Conservation (phyloP, 352 stramenopile species). For the Globisporangium apiculatum region DNA sequence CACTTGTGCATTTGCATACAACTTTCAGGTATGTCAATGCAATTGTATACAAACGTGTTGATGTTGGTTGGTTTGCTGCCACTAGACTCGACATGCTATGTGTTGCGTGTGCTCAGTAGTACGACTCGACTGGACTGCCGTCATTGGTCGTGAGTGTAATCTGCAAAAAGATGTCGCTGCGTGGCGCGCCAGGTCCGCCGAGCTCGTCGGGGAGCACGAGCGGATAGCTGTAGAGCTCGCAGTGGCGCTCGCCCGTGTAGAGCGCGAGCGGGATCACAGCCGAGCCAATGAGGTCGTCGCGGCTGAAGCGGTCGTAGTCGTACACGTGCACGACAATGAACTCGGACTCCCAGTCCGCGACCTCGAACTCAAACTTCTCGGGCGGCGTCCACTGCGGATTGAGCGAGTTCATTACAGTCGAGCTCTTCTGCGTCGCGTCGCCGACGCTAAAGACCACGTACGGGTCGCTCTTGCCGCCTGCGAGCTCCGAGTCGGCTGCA, state of each 20-base stretch:
- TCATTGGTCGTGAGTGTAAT: constrained; percentile 48
- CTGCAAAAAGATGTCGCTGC: constrained; percentile 59
- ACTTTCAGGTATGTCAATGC: too few species aligned
- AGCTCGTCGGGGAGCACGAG: constrained; percentile 56
- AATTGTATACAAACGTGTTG: too few species aligned
- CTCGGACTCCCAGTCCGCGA: constrained; percentile 53
- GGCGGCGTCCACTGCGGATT: constrained; percentile 64
- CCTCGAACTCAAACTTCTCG: constrained; percentile 68
- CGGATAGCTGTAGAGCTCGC: constrained; percentile 64
- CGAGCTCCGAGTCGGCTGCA: constrained; percentile 35
- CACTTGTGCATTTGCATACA: too few species aligned
- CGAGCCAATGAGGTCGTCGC: constrained; percentile 68
- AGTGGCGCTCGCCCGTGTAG: constrained; percentile 46
- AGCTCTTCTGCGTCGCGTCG: constrained; percentile 49
- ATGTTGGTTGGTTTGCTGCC: too few species aligned
- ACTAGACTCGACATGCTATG: not conserved
- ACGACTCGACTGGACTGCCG: constrained; percentile 35
- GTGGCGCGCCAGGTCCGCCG: constrained; percentile 29
- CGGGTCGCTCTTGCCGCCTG: constrained; percentile 65
- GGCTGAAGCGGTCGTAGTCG: constrained; percentile 61
- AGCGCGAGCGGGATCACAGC: constrained; percentile 58
- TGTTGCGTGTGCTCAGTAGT: constrained; percentile 11
- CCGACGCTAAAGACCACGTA: constrained; percentile 66
- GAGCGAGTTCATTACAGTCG: constrained; percentile 49
- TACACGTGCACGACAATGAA: constrained; percentile 65